These are phyloP conservation scores for Rhizopogon salebrosus DNA, from an alignment of 768 basidiomycete genomes.

Conservation along the genomic window DNA sequence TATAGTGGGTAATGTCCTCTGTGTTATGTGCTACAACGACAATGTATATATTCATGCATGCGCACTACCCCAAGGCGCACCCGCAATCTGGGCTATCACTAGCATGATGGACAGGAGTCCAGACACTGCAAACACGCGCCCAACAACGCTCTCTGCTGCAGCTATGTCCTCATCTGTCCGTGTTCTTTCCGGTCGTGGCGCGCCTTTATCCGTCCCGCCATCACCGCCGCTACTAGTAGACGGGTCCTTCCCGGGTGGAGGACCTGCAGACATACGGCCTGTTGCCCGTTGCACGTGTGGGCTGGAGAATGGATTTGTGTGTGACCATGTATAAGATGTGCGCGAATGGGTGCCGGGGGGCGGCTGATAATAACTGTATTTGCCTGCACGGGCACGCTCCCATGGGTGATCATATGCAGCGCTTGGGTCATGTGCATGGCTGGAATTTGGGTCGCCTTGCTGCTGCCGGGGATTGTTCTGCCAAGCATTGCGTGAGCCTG, in stretches of 20 bases:
- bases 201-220: background rate
- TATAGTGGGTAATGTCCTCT: too few species aligned
- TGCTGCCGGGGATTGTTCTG: slow-evolving; percentile 11
- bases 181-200: background rate
- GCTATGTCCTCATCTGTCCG: slow-evolving; percentile 17
- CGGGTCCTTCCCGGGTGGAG: background rate
- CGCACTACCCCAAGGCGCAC: slow-evolving; percentile 2
- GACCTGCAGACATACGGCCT: slow-evolving; percentile 11
- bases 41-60: background rate
- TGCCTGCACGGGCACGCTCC: slow-evolving; percentile 6
- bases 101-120: slow-evolving; percentile 22
- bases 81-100: slow-evolving; percentile 13
- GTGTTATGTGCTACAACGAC: too few species aligned
- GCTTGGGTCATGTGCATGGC: slow-evolving; percentile 6
- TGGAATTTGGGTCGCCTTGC: slow-evolving; percentile 6
- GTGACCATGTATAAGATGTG: slow-evolving; percentile 1
- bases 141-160: slow-evolving; percentile 18
- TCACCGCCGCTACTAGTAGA: background rate
- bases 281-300: slow-evolving; percentile 24
- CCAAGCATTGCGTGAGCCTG: slow-evolving; percentile 23
- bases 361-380: background rate
- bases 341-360: slow-evolving; percentile 1
- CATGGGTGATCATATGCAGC: slow-evolving; percentile 6
- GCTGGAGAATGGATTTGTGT: slow-evolving; percentile 17
- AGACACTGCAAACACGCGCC: slow-evolving; percentile 24